Evolutionary conservation across 495 filamentous ascomycete genomes (phyloP), one percentile per base, ranked within the genome.

Genomic region (Penicillium turbatum): DNA sequence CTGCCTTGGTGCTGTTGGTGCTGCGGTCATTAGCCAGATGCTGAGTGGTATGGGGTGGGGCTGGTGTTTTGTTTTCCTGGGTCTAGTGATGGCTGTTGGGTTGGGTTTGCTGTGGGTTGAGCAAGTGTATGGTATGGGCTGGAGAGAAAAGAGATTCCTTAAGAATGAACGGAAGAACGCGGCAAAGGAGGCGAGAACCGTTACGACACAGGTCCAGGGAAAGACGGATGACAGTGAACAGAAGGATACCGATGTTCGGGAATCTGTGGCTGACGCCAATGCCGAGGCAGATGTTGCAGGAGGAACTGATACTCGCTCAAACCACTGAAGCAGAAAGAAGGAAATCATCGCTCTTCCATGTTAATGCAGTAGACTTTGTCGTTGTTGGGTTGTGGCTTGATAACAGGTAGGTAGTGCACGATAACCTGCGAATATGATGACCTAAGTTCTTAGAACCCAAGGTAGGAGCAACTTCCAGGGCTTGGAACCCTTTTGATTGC

Each of bases 11-110:
- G 86, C 86, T 1, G 80, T 71, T 0, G 79, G 78, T 1, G 82
- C 79, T 9, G 85, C 80, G 0, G 70, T 77, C 2, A 82, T 88
- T 38, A 70, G 77, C 29, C 78, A 79, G 2, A 83, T 89, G 81
- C 76, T 83, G 21, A 55, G 76, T 8, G 75, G 61, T 0, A 81
- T 88, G 65, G 86, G 86, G 0, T 58, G 72, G 35, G 85, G 84
- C 0, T 86, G 83, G 82, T 78, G 78, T 16, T 87, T 82, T 57
- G 82, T 77, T 1, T 74, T 87, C 19, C 37, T 57, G 24, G 62
- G 51, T 9, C 16, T 64, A 15, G 32, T 48, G 11, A 57, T 61
- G 55, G 61, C 84, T 35, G 79, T 55, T 24, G 68, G 62, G 16
- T 59, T 76, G 27, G 44, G 49, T 1, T 53, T 71, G 40, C 47